phyloP scores from a whole-genome alignment of 768 basidiomycete genomes.

The Naganishia vishniacii region DNA sequence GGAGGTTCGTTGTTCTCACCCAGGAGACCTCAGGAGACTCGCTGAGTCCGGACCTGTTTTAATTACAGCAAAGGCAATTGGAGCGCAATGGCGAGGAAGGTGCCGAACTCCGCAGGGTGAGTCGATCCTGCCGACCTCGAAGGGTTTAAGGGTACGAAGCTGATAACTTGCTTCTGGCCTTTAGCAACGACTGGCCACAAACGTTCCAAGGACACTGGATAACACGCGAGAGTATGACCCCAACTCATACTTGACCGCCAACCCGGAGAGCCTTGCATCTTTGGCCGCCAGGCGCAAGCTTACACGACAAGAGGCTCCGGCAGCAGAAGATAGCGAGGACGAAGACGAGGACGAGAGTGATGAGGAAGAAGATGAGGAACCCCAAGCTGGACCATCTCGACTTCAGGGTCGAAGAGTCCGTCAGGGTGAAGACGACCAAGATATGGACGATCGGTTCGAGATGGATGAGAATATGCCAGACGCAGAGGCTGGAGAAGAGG shows the following conservation, averaged over 20 bases:
- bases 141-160: no score
- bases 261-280: constrained; percentile 43
- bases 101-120: constrained; percentile 15
- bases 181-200: constrained; percentile 75
- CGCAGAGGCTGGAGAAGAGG: constrained; percentile 27
- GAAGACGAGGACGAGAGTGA: constrained; percentile 52
- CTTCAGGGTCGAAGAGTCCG: neutral
- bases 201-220: constrained; percentile 85
- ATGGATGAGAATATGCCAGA: constrained; percentile 18
- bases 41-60: neutral
- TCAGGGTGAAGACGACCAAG: neutral
- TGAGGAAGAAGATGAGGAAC: constrained; percentile 32
- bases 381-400: constrained; percentile 48
- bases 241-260: constrained; percentile 49
- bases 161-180: no score
- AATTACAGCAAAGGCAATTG: constrained; percentile 16
- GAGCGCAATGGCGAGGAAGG: constrained; percentile 25
- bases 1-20: constrained; percentile 52
- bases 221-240: constrained; percentile 73
- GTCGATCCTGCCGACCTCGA: neutral
- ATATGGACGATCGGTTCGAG: constrained; percentile 13
- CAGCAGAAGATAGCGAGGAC: constrained; percentile 26
- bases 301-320: neutral
- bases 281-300: constrained; percentile 26
- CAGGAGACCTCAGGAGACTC: no score